Evolutionary conservation across 2,329 filamentous ascomycete species (phyloP).

Genomic region (Fusarium odoratissimum): DNA sequence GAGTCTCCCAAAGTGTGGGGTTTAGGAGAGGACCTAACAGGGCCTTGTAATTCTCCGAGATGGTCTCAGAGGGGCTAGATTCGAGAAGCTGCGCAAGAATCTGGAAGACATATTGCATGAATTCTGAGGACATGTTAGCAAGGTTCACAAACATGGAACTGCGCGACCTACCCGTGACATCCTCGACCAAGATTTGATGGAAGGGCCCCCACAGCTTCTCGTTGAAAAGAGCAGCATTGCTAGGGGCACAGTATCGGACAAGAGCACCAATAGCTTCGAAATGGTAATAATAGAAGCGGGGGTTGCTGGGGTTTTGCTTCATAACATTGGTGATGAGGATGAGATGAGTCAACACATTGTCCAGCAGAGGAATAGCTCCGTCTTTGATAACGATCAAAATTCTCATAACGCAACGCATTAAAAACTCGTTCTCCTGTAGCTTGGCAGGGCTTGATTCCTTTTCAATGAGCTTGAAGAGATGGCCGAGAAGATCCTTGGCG

Average conservation of each 20-base stretch:
- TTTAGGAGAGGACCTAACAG: slow-evolving; percentile 82
- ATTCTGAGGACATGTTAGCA: slow-evolving; percentile 70
- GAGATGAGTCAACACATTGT: slow-evolving; percentile 84
- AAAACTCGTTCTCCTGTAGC: slow-evolving; percentile 97
- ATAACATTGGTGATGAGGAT: slow-evolving; percentile 92
- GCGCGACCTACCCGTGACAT: slow-evolving; percentile 74
- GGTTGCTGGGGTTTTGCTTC: slow-evolving; percentile 94
- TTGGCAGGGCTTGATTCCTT: slow-evolving; percentile 87
- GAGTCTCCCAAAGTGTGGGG: slow-evolving; percentile 88
- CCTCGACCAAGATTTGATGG: slow-evolving; percentile 80
- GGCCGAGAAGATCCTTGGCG: slow-evolving; percentile 86
- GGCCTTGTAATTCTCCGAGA: slow-evolving; percentile 84
- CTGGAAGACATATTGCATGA: slow-evolving; percentile 96
- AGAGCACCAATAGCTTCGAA: slow-evolving; percentile 95
- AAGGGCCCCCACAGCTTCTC: slow-evolving; percentile 86
- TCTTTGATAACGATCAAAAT: slow-evolving; percentile 95
- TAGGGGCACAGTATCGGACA: slow-evolving; percentile 73
- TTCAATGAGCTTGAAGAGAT: slow-evolving; percentile 92
- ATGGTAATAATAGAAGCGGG: slow-evolving; percentile 97
- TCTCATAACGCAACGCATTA: slow-evolving; percentile 99
- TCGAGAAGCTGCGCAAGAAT: slow-evolving; percentile 92
- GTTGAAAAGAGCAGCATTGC: slow-evolving; percentile 79
- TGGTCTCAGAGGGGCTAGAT: slow-evolving; percentile 79
- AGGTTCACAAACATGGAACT: not conserved
- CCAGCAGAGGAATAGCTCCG: slow-evolving; percentile 77